Conservation (phyloP, 2,329 filamentous ascomycete genomes). For the Monilinia polystroma region DNA sequence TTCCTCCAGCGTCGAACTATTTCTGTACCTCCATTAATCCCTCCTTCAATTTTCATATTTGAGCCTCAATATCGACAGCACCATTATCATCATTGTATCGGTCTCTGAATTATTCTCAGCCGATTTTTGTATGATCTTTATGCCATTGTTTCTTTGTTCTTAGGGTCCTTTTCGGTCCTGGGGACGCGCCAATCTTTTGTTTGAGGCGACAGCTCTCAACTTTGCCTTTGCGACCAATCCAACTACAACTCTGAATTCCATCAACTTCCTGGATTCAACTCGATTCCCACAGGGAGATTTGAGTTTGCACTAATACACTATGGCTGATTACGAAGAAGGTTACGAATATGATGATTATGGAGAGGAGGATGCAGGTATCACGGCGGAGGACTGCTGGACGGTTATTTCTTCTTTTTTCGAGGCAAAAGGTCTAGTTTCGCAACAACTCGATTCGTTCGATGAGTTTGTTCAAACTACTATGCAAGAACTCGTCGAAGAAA, state of each 20-base stretch:
- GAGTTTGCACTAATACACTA: conserved; percentile 28
- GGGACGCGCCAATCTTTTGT: conserved; percentile 23
- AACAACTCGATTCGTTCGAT: conserved; percentile 97
- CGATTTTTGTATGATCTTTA: conserved; percentile 24
- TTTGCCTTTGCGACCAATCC: conserved; percentile 20
- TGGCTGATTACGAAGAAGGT: conserved; percentile 46
- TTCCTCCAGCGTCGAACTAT: conserved; percentile 10
- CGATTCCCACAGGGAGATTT: conserved; percentile 4
- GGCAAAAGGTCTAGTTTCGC: conserved; percentile 89
- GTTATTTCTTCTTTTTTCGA: conserved; percentile 98
- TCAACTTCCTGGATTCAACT: not conserved
- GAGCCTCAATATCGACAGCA: conserved; percentile 1
- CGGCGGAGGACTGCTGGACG: conserved; percentile 96
- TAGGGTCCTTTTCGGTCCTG: conserved; percentile 27
- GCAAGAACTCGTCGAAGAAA: conserved; percentile 91
- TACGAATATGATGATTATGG: conserved; percentile 70
- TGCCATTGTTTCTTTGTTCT: conserved; percentile 26
- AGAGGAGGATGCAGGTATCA: conserved; percentile 70
- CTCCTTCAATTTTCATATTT: conserved; percentile 11
- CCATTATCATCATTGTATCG: conserved; percentile 3
- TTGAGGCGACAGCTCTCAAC: conserved; percentile 23
- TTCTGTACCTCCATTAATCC: conserved; percentile 21
- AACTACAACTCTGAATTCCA: conserved; percentile 8
- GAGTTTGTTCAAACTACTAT: conserved; percentile 94
- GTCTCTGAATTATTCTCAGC: not conserved